Evolutionary conservation across 257 asterid genomes (phyloP).

Genomic region (Solanum appendiculatum): DNA sequence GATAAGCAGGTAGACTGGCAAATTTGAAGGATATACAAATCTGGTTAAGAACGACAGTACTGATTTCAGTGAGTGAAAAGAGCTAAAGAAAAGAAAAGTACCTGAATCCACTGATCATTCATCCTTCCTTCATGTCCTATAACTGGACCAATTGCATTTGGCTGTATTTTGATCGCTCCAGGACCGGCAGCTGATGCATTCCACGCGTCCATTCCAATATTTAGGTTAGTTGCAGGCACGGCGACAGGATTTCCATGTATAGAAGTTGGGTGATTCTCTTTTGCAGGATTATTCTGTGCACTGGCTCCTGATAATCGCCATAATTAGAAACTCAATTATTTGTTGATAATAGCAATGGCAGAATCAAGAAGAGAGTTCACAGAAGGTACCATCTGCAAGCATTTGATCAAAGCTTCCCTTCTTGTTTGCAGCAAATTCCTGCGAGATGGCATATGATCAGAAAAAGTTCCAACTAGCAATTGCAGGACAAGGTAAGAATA

Average conservation of each 20-base stretch:
- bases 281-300: slow-evolving; percentile 44
- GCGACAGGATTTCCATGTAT: slow-evolving; percentile 70
- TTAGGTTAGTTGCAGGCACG: slow-evolving; percentile 64
- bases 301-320: slow-evolving; percentile 47
- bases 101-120: slow-evolving; percentile 84
- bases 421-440: slow-evolving; percentile 65
- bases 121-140: slow-evolving; percentile 52
- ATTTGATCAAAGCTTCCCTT: slow-evolving; percentile 90
- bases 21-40: not conserved
- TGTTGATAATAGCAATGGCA: not conserved
- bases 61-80: not conserved
- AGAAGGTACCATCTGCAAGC: slow-evolving; percentile 81
- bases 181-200: slow-evolving; percentile 63
- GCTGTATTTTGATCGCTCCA: slow-evolving; percentile 53
- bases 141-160: slow-evolving; percentile 44
- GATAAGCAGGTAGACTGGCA: not conserved
- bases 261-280: slow-evolving; percentile 38
- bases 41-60: not conserved
- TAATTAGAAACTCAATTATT: not conserved
- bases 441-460: slow-evolving; percentile 1
- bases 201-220: slow-evolving; percentile 94
- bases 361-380: not conserved
- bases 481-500: not conserved
- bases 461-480: not conserved
- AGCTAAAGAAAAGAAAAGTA: slow-evolving; percentile 3